Conservation (phyloP, 2,329 filamentous ascomycete species). For the Neurospora sp. region DNA sequence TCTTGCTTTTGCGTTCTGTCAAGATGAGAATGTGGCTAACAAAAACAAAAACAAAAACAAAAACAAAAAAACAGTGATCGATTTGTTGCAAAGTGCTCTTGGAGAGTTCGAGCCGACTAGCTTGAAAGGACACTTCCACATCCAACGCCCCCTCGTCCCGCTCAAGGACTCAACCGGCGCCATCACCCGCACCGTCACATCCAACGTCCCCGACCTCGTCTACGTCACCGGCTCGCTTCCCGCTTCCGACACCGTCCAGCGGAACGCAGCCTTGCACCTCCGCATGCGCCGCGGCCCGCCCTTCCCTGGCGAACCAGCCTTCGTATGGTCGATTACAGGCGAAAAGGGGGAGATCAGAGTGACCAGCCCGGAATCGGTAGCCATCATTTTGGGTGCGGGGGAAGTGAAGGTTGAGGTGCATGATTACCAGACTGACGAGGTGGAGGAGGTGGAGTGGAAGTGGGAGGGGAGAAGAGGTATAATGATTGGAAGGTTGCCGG, state of each 20-base stretch:
- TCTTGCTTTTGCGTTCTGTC: background rate
- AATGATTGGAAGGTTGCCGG: constrained; percentile 32
- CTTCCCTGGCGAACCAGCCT: constrained; percentile 34
- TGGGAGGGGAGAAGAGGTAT: constrained; percentile 26
- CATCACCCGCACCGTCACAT: constrained; percentile 6
- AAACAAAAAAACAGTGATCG: constrained; percentile 20
- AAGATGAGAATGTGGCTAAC: constrained; percentile 8
- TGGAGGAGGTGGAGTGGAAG: constrained; percentile 32
- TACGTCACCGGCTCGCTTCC: constrained; percentile 24
- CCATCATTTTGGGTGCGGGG: background rate
- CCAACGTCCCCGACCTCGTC: constrained; percentile 22
- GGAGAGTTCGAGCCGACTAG: constrained; percentile 27
- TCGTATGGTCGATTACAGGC: constrained; percentile 42
- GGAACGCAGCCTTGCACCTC: constrained; percentile 32
- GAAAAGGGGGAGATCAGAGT: constrained; percentile 40
- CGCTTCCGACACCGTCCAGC: constrained; percentile 14
- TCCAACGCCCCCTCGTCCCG: constrained; percentile 31
- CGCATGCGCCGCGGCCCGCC: constrained; percentile 37
- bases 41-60: constrained; percentile 7
- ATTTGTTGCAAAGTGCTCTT: constrained; percentile 28
- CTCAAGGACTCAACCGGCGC: constrained; percentile 27
- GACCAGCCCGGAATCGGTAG: background rate
- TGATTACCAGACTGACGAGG: constrained; percentile 34
- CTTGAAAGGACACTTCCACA: constrained; percentile 30
- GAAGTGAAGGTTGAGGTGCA: constrained; percentile 39